These are phyloP conservation scores for Aspergillus taichungensis DNA, from an alignment of 495 filamentous ascomycete species.

Conservation along the genomic window DNA sequence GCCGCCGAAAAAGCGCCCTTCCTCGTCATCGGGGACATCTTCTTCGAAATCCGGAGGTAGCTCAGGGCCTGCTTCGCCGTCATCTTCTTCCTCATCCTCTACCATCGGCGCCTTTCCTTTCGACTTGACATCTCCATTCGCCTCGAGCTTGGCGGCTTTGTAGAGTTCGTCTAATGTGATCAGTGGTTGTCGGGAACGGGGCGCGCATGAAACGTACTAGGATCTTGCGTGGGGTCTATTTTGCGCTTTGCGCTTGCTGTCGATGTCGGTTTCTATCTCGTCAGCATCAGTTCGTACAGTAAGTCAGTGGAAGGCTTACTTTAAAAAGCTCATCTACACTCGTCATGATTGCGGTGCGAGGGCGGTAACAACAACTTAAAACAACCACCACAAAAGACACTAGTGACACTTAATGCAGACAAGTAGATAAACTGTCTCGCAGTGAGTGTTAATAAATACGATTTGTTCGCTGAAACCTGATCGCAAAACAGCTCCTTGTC, in stretches of 20 bases:
- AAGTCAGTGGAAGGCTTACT: constrained; percentile 30
- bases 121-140: constrained; percentile 52
- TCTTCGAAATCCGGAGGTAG: constrained; percentile 58
- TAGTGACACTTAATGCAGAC: not conserved
- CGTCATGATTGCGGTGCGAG: constrained; percentile 46
- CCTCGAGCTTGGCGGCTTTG: constrained; percentile 72
- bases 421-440: not conserved
- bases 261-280: constrained; percentile 32
- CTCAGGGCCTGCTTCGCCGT: constrained; percentile 59
- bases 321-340: constrained; percentile 82
- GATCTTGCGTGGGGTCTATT: constrained; percentile 59
- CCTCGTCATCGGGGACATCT: constrained; percentile 67
- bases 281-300: constrained; percentile 7
- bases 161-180: constrained; percentile 57
- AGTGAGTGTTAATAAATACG: no score
- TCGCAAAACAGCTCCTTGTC: not conserved
- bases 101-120: constrained; percentile 51
- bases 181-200: constrained; percentile 7
- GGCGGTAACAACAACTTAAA: not conserved
- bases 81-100: constrained; percentile 53
- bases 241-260: constrained; percentile 61
- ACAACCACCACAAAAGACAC: constrained; percentile 2
- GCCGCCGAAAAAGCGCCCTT: constrained; percentile 90
- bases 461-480: no score
- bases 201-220: constrained; percentile 44